Evolutionary conservation across 345 rosid species (phyloP), one percentile per base, ranked within the genome.

Genomic region (Sonneratia alba): DNA sequence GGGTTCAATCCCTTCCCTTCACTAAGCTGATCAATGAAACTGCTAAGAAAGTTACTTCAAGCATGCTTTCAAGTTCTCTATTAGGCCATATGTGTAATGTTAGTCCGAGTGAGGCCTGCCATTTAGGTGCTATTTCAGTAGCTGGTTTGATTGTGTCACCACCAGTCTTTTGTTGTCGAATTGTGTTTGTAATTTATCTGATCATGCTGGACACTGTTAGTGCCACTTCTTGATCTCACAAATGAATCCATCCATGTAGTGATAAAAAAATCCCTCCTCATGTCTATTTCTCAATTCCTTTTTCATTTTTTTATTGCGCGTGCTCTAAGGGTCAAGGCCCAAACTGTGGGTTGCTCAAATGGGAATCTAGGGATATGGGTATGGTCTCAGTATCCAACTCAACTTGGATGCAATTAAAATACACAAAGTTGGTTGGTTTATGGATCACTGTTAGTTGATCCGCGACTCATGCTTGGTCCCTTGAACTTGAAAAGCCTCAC

Each of bases 1-100:
- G 92, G 96, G n/a, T 88, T 89, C 81, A 83, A 81, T 70, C 98
- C 96, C 2, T 89, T 86, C 64, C 84, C 83, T 14, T 34, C 55
- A 14, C 42, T 7, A 7, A 53, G 43, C 61, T 47, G 66, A 62
- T 62, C 4, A 10, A 57, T 19, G 32, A 57, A 57, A 16, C 63
- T 57, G 32, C 32, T 7, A 21, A 57, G 10, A 1, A n/a, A 22
- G 63, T n/a, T 22, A 57, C 63, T 57, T 11, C 3, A 57, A 15
- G 19, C 18, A 32, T 62, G 66, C 66, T 62, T 27, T 21, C 8
- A 1, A 3, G 59, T 18, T 19, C 24, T 12, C 22, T 18, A 6
- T 53, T 53, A 53, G 8, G 14, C 24, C 56, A 18, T 13, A 13
- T 49, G 2, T 49, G 2, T 13, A 48, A 48, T 2, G 14, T 11